Evolutionary conservation across 345 rosid genomes (phyloP).

Genomic region (Ceriops decandra): DNA sequence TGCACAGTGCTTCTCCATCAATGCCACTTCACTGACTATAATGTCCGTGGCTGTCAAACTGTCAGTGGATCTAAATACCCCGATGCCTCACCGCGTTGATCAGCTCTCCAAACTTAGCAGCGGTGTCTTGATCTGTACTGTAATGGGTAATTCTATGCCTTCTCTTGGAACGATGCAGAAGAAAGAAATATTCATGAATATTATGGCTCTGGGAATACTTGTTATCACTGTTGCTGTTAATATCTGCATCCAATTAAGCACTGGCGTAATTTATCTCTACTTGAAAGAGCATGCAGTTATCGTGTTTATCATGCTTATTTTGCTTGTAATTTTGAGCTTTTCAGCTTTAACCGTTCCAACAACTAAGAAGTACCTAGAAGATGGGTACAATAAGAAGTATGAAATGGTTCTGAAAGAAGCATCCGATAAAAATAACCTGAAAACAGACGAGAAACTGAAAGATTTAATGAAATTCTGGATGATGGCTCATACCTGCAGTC

Average conservation of each 20-base stretch:
- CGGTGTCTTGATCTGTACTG: constrained; percentile 61
- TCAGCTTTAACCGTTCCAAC: constrained; percentile 56
- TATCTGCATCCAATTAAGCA: constrained; percentile 67
- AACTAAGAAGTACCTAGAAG: constrained; percentile 47
- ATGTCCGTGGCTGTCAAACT: constrained; percentile 66
- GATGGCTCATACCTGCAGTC: constrained; percentile 87
- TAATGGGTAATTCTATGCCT: constrained; percentile 84
- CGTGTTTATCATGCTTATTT: constrained; percentile 53
- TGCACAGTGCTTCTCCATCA: constrained; percentile 60
- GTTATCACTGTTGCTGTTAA: constrained; percentile 67
- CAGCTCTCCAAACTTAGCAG: constrained; percentile 91
- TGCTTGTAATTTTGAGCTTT: constrained; percentile 53
- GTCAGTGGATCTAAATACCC: constrained; percentile 83
- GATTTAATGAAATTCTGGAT: constrained; percentile 70
- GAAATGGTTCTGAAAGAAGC: constrained; percentile 53
- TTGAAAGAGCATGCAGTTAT: constrained; percentile 54
- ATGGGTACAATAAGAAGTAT: constrained; percentile 54
- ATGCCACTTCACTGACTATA: constrained; percentile 75
- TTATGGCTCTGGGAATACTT: constrained; percentile 68
- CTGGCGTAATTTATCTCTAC: constrained; percentile 64
- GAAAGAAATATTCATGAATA: constrained; percentile 46
- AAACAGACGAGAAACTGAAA: constrained; percentile 40
- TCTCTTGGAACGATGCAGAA: constrained; percentile 74
- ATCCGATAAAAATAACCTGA: constrained; percentile 27
- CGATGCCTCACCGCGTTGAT: constrained; percentile 78